A percentile compares a stretch with the other conserved stretches of the same genome.
These are phyloP conservation scores for Diaporthe longicolla DNA, from an alignment of 2,329 filamentous ascomycete species.

Conservation along the genomic window DNA sequence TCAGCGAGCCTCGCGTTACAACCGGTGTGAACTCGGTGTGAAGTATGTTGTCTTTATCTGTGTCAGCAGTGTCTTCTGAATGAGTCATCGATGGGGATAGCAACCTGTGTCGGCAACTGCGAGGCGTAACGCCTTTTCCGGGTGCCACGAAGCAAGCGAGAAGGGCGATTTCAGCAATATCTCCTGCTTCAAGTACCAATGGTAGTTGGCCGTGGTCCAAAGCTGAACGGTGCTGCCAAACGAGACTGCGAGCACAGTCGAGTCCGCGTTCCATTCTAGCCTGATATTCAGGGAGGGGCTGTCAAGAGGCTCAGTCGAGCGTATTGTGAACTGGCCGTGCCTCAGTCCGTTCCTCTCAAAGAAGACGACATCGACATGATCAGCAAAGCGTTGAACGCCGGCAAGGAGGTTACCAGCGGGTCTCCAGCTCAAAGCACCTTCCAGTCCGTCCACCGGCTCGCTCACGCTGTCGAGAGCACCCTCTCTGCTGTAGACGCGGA, in stretches of 20 bases:
- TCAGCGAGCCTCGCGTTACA: slow-evolving; percentile 77
- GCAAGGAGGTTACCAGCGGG: slow-evolving; percentile 92
- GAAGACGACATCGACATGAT: slow-evolving; percentile 87
- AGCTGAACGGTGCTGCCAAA: slow-evolving; percentile 84
- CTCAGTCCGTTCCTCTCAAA: slow-evolving; percentile 97
- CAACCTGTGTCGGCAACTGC: slow-evolving; percentile 67
- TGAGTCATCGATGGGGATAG: slow-evolving; percentile 40
- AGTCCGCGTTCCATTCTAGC: slow-evolving; percentile 92
- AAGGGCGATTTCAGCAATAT: slow-evolving; percentile 62
- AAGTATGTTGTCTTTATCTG: slow-evolving; percentile 58
- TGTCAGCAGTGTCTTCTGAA: slow-evolving; percentile 20
- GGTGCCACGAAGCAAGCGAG: slow-evolving; percentile 78
- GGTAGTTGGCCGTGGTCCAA: slow-evolving; percentile 98
- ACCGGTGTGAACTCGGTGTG: slow-evolving; percentile 78
- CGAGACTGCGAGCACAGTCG: slow-evolving; percentile 87
- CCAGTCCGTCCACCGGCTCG: slow-evolving; percentile 94
- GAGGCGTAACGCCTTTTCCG: slow-evolving; percentile 83
- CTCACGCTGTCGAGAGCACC: slow-evolving; percentile 93
- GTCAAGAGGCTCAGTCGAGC: slow-evolving; percentile 71
- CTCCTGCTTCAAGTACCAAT: slow-evolving; percentile 98
- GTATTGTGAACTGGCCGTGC: slow-evolving; percentile 93
- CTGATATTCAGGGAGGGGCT: slow-evolving; percentile 70
- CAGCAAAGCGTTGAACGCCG: slow-evolving; percentile 80
- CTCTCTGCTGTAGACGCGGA: slow-evolving; percentile 92
- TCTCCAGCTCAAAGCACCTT: slow-evolving; percentile 89